Evolutionary conservation across 805 yeast species (phyloP), one percentile per base, ranked within the genome.

Genomic region (Ogataea pignaliae): DNA sequence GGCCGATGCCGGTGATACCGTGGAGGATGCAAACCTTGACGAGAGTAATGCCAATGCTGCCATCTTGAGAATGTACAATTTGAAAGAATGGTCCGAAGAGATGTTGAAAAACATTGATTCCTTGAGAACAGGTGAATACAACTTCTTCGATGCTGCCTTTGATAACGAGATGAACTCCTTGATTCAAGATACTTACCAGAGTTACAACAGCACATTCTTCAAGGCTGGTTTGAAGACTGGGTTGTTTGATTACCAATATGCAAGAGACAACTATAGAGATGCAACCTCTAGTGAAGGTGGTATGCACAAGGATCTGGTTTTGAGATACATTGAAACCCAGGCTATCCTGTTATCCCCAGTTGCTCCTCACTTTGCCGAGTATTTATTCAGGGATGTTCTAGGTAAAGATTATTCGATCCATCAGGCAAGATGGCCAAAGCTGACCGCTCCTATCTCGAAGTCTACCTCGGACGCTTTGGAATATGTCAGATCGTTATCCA

Each of bases 11-110:
- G 99, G 99, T 73, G 99, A 93, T 65, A 75, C 93, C 36, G 81
- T 89, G 54, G 99, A 93, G 71, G 99, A 93, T 68, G 99, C 99
- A 42, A 93, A 93, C 73, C 87, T 93, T 61, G 99, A 93, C 60
- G 99, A 93, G 71, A 72, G 88, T 48, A 90, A 83, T 61, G 99
- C 99, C 43, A 93, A 93, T 61, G 97, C 99, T 38, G 97, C 98
- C 21, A 90, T 93, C 64, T 78, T 93, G 65, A 86, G 99, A 71
- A 76, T 93, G 64, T 85, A 78, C 66, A 91, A 88, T 43, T 75
- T 91, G 66, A 91, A 88, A 65, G 98, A 90, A 68, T 93, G 99
- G 99, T 79, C 86, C 63, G 97, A 90, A 65, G 93, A 85, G 45
- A 70, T 80, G 43, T 68, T 83, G 34, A 73, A 72, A 51, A 69